Base-by-base conservation (phyloP, 2,329 filamentous ascomycete species). In the Thelonectria olida region DNA sequence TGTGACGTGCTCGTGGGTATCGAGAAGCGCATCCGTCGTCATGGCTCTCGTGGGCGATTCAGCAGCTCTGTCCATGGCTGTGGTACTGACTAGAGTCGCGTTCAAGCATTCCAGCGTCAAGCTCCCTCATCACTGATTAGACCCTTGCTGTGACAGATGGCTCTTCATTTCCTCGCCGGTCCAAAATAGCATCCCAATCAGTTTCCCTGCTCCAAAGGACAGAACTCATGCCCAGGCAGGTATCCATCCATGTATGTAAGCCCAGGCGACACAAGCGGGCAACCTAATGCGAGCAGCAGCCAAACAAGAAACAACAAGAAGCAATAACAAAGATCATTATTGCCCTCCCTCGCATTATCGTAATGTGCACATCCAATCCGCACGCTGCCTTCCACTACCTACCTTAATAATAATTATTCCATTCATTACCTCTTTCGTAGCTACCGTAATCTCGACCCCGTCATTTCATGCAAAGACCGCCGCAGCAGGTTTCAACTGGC, bases 401-500 rank as follows among this genome's bases (percentile, higher is more conserved):
- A 34, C 23, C n/a, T 31, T 31, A 7, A 28, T 41, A 31, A 36
- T 36, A n/a, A 49, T 41, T 36, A 39, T 25, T 44, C 41, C 22
- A 31, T 19, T 34, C 36, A 50, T 45, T 25, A 27, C 45, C 54
- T 61, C 22, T 39, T 60, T 51, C 51, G 52, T 55, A 47, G 23
- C 20, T 51, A 50, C 57, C 49, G 57, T 42, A 61, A 61, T 61
- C 27, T 23, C 27, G 25, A 38, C 38, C 54, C 49, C 54, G 41
- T 57, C 54, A 61, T 61, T 61, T 61, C 58, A 61, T 61, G 58
- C 58, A 52, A 45, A 52, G 48, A 23, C 47, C 39, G 47, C 52
- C 52, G 53, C 53, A 53, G 58, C 54, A 48, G 58, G 58, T 61
- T 61, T 61, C 58, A 61, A 61, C 53, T 61, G 42, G 53, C 48